Percentiles rank a stretch among this genome's conserved stretches.
Evolutionary conservation across 2,329 filamentous ascomycete species (phyloP).

Genomic region (Calonectria crousiana): DNA sequence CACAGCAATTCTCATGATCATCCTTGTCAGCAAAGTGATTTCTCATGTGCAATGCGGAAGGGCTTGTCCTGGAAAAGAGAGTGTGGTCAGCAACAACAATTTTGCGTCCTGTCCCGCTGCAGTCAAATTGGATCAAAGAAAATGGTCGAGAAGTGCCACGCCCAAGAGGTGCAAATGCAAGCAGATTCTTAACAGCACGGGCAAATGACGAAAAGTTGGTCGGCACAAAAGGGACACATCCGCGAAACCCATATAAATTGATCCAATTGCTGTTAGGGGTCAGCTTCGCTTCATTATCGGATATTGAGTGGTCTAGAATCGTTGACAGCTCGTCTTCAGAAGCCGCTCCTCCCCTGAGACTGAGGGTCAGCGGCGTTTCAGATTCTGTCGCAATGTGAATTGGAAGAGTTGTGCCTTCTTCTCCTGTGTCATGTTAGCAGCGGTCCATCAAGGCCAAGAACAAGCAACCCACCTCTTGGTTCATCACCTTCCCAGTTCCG

Average conservation of each 20-base stretch:
- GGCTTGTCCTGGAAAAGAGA: conserved; percentile 17
- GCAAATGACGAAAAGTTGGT: conserved; percentile 35
- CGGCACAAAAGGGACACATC: conserved; percentile 41
- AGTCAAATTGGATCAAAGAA: conserved; percentile 30
- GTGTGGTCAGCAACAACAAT: conserved; percentile 22
- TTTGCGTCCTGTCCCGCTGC: not conserved
- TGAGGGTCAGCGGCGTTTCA: not conserved
- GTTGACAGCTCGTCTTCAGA: not conserved
- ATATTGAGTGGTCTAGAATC: conserved; percentile 16
- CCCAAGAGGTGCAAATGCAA: conserved; percentile 31
- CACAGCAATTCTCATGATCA: conserved; percentile 27
- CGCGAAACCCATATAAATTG: conserved; percentile 49
- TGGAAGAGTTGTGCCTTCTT: conserved; percentile 20
- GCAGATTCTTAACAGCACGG: conserved; percentile 38
- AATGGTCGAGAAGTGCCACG: not conserved
- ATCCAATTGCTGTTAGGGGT: conserved; percentile 23
- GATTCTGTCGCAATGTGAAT: conserved; percentile 4
- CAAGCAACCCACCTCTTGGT: conserved; percentile 32
- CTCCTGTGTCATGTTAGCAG: conserved; percentile 27
- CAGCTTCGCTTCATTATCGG: not conserved
- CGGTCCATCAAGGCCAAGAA: rapidly evolving
- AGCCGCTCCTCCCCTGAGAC: not conserved
- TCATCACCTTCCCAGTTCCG: conserved; percentile 47
- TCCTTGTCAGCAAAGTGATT: conserved; percentile 9
- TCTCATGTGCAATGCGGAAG: conserved; percentile 1